Evolutionary conservation across 352 stramenopile species (phyloP).

Genomic region (Phytophthora crassamura): DNA sequence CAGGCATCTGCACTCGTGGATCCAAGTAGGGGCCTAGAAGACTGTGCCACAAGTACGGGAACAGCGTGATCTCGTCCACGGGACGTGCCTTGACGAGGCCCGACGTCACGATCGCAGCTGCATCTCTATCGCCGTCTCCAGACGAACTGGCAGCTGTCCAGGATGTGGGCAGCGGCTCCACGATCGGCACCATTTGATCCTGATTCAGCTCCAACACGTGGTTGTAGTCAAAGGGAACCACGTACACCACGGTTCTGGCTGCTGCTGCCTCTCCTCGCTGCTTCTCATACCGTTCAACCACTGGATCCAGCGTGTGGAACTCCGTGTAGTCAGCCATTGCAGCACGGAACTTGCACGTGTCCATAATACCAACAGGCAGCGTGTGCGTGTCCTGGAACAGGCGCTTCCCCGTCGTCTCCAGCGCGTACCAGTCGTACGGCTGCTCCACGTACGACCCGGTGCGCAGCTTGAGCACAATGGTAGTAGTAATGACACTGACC

Average conservation of each 20-base stretch:
- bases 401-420: slow-evolving; percentile 49
- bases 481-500: slow-evolving; percentile 21
- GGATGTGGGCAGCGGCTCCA: slow-evolving; percentile 23
- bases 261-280: not conserved
- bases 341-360: slow-evolving; percentile 48
- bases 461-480: slow-evolving; percentile 54
- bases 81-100: slow-evolving; percentile 46
- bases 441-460: slow-evolving; percentile 57
- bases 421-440: slow-evolving; percentile 68
- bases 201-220: slow-evolving; percentile 42
- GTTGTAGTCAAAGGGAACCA: slow-evolving; percentile 55
- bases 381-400: slow-evolving; percentile 37
- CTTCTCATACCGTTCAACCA: slow-evolving; percentile 33
- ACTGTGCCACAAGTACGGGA: slow-evolving; percentile 68
- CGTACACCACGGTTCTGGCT: slow-evolving; percentile 44
- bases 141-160: slow-evolving; percentile 27
- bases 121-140: slow-evolving; percentile 17
- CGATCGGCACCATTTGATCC: slow-evolving; percentile 39
- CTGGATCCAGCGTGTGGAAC: slow-evolving; percentile 38
- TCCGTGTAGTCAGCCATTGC: slow-evolving; percentile 23
- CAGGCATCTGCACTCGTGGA: slow-evolving; percentile 25
- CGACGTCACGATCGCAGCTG: slow-evolving; percentile 5
- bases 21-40: slow-evolving; percentile 59
- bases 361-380: slow-evolving; percentile 43
- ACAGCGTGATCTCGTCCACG: slow-evolving; percentile 61